Percentiles rank a stretch among this genome's conserved stretches.
phyloP scores from a whole-genome alignment of 305 asterid genomes.

The Fraxinus baroniana region DNA sequence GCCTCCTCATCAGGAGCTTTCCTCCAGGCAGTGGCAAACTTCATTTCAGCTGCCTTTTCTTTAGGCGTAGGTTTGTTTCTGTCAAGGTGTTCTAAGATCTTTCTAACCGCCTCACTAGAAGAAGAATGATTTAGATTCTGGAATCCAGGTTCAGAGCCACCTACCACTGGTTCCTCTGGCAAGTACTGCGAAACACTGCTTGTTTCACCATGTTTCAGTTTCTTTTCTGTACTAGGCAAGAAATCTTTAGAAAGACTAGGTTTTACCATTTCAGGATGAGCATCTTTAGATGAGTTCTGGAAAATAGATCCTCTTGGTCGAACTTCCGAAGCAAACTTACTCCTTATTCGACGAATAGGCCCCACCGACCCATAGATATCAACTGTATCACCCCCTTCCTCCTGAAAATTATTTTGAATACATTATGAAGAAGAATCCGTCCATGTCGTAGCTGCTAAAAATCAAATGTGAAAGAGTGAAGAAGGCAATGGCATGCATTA shows the following conservation, averaged over 20 bases:
- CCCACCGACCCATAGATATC: slow-evolving; percentile 77
- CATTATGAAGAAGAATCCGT: slow-evolving; percentile 8
- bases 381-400: slow-evolving; percentile 41
- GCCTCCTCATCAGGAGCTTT: slow-evolving; percentile 42
- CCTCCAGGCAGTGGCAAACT: slow-evolving; percentile 60
- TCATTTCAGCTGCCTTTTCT: slow-evolving; percentile 70
- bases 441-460: background rate
- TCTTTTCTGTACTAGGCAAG: slow-evolving; percentile 41
- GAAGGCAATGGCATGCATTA: background rate
- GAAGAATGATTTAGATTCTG: slow-evolving; percentile 31
- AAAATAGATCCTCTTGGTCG: slow-evolving; percentile 68
- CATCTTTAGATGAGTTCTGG: slow-evolving; percentile 44
- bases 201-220: slow-evolving; percentile 47
- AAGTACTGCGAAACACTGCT: slow-evolving; percentile 45
- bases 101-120: slow-evolving; percentile 47
- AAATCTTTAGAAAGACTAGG: slow-evolving; percentile 43
- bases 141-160: slow-evolving; percentile 31
- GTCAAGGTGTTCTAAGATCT: slow-evolving; percentile 70
- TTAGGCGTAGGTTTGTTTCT: slow-evolving; percentile 76
- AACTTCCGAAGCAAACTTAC: slow-evolving; percentile 66
- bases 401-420: slow-evolving; percentile 40
- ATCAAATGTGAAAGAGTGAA: background rate
- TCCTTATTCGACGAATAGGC: slow-evolving; percentile 67
- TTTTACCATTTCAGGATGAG: slow-evolving; percentile 33
- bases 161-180: slow-evolving; percentile 30